Evolutionary conservation across 164 flowering plant species (phyloP).

Genomic region (Aristolochia fimbriata): DNA sequence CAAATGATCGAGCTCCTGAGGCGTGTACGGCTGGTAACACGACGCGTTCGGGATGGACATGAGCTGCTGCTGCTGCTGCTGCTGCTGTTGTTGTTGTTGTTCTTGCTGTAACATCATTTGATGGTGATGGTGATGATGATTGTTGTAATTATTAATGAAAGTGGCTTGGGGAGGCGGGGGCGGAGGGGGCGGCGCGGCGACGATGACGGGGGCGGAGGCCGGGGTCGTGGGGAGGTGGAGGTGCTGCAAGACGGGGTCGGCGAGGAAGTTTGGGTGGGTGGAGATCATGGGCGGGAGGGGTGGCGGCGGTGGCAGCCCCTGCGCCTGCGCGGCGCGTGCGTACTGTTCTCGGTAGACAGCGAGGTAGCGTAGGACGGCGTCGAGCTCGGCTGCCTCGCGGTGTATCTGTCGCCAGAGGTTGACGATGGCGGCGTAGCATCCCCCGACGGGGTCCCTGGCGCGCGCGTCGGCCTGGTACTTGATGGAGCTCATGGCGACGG

Average conservation of each 20-base stretch:
- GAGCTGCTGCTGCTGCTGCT: too few species aligned
- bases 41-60: too few species aligned
- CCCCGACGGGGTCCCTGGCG: conserved; percentile 54
- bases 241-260: too few species aligned
- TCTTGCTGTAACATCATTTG: neutral
- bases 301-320: neutral
- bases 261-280: too few species aligned
- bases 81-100: neutral
- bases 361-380: conserved; percentile 30
- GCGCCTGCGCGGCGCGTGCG: neutral
- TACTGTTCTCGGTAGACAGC: conserved; percentile 22
- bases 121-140: neutral
- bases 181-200: neutral
- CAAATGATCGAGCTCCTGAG: too few species aligned
- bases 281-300: neutral
- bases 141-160: neutral
- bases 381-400: conserved; percentile 25
- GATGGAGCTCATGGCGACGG: conserved; percentile 49
- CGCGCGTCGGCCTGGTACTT: conserved; percentile 46
- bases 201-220: neutral
- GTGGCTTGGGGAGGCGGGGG: neutral
- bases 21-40: too few species aligned
- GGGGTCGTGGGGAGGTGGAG: neutral
- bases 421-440: conserved; percentile 30
- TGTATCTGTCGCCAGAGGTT: conserved; percentile 29